Percentiles rank a stretch among this genome's conserved stretches.
phyloP scores from a whole-genome alignment of 768 basidiomycete genomes.

The Leccinum barrowsii region DNA sequence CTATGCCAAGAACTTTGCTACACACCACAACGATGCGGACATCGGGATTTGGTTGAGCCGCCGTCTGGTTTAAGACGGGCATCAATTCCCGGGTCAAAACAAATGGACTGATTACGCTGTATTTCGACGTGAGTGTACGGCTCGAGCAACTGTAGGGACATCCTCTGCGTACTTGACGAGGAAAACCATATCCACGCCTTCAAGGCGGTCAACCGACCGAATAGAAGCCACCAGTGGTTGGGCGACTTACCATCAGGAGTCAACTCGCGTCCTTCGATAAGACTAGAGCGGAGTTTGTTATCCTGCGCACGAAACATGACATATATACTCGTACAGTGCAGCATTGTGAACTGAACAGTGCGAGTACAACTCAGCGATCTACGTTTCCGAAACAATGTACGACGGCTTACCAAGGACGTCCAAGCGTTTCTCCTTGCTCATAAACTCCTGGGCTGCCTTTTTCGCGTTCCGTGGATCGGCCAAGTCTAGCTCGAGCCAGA shows the following conservation, averaged over 20 bases:
- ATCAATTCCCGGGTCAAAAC: slow-evolving; percentile 53
- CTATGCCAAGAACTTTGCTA: neutral
- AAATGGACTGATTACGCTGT: slow-evolving; percentile 51
- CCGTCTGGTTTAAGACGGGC: slow-evolving; percentile 50
- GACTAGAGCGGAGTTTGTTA: neutral
- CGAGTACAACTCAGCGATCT: neutral
- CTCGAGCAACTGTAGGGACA: neutral
- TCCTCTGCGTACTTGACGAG: slow-evolving; percentile 40
- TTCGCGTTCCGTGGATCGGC: slow-evolving; percentile 45
- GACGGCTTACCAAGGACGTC: slow-evolving; percentile 47
- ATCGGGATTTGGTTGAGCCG: slow-evolving; percentile 45
- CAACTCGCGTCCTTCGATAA: slow-evolving; percentile 17
- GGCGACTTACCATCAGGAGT: slow-evolving; percentile 26
- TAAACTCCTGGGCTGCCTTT: slow-evolving; percentile 45
- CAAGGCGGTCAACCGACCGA: neutral
- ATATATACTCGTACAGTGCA: no score
- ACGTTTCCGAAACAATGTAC: neutral
- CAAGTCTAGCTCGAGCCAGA: slow-evolving; percentile 52
- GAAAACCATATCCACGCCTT: slow-evolving; percentile 39
- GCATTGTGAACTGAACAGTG: no score
- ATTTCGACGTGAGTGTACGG: neutral
- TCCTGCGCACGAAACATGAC: no score
- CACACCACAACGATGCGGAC: slow-evolving; percentile 60
- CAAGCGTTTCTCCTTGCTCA: slow-evolving; percentile 47
- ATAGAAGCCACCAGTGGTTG: no score